These are phyloP conservation scores for Grosmannia serpens DNA, from an alignment of 2,329 filamentous ascomycete species.

Conservation along the genomic window DNA sequence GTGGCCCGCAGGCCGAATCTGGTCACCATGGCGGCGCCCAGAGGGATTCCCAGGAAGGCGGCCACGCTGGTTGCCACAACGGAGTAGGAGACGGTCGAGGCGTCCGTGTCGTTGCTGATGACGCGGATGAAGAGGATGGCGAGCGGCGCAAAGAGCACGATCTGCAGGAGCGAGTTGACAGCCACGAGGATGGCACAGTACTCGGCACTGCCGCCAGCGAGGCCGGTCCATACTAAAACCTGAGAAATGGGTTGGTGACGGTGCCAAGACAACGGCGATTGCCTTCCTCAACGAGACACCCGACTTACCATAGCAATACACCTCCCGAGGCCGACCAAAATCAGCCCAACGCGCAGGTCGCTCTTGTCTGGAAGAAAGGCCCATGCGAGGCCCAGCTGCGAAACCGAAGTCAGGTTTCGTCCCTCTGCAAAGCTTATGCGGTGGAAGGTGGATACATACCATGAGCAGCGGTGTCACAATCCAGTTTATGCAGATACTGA, in stretches of 20 bases:
- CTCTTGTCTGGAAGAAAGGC: conserved; percentile 50
- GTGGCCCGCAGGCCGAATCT: conserved; percentile 48
- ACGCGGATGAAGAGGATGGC: conserved; percentile 59
- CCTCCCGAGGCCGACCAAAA: conserved; percentile 71
- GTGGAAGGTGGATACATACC: conserved; percentile 30
- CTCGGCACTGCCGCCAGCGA: conserved; percentile 63
- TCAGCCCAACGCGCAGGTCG: conserved; percentile 53
- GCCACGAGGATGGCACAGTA: conserved; percentile 77
- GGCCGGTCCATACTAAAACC: conserved; percentile 56
- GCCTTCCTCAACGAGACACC: no score
- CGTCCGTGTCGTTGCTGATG: conserved; percentile 38
- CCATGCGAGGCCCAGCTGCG: conserved; percentile 54
- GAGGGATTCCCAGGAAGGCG: conserved; percentile 74
- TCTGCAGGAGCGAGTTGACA: conserved; percentile 63
- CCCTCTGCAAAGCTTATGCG: neutral
- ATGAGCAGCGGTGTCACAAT: conserved; percentile 72
- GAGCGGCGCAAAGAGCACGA: conserved; percentile 60
- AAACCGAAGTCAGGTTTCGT: neutral
- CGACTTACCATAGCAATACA: conserved; percentile 74
- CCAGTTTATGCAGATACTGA: conserved; percentile 74
- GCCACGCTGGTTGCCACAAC: conserved; percentile 69
- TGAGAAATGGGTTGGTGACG: conserved; percentile 10
- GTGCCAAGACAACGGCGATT: neutral
- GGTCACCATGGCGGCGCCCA: conserved; percentile 69
- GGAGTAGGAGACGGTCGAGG: conserved; percentile 40